These are phyloP conservation scores for Ustulina deusta DNA, from an alignment of 2,329 filamentous ascomycete species.

Conservation along the genomic window DNA sequence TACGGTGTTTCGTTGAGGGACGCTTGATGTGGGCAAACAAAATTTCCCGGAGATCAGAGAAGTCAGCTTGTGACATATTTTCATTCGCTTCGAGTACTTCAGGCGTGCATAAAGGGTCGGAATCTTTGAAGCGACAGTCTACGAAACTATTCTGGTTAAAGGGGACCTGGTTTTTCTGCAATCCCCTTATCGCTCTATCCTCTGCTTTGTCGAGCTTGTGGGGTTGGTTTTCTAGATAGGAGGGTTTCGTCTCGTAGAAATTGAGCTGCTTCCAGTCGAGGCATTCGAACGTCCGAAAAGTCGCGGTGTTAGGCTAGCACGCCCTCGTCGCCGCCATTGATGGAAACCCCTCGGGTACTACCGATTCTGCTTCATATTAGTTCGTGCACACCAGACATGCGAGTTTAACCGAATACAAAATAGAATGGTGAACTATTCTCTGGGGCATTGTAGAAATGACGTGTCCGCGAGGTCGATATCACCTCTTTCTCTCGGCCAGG, in stretches of 20 bases:
- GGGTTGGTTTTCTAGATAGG: constrained; percentile 34
- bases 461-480: background rate
- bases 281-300: constrained; percentile 36
- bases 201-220: constrained; percentile 36
- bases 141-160: constrained; percentile 40
- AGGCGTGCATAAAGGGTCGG: constrained; percentile 16
- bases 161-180: constrained; percentile 34
- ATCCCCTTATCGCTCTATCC: constrained; percentile 9
- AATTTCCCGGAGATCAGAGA: constrained; percentile 34
- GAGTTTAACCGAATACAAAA: background rate
- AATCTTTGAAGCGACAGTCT: constrained; percentile 25
- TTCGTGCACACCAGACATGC: background rate
- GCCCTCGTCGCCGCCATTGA: constrained; percentile 34
- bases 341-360: constrained; percentile 28
- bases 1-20: constrained; percentile 38
- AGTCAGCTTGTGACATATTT: constrained; percentile 24
- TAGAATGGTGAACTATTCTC: constrained; percentile 12
- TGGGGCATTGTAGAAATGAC: constrained; percentile 1
- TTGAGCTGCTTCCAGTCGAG: constrained; percentile 29
- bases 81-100: background rate
- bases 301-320: constrained; percentile 36
- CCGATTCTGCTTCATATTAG: constrained; percentile 11
- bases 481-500: background rate
- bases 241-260: constrained; percentile 36
- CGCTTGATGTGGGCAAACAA: constrained; percentile 18